A percentile compares a stretch with the other conserved stretches of the same genome.
Evolutionary conservation across 495 filamentous ascomycete species (phyloP).

Genomic region (Xylaria longipes): DNA sequence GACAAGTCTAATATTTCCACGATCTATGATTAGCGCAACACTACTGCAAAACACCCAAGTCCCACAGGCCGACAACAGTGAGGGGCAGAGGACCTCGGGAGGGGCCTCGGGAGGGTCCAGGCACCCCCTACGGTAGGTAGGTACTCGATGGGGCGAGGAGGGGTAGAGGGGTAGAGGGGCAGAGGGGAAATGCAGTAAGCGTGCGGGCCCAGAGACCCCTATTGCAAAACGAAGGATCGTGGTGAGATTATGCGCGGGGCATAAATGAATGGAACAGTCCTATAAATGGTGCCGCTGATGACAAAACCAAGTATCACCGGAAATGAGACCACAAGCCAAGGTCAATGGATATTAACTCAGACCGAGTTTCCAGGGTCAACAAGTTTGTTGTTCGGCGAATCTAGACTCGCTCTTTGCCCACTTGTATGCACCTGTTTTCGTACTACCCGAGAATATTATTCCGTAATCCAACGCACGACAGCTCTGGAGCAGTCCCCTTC

Average conservation of each 20-base stretch:
- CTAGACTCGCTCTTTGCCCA: background rate
- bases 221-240: constrained; percentile 17
- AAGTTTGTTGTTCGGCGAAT: background rate
- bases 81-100: constrained; percentile 20
- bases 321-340: background rate
- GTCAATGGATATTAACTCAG: background rate
- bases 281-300: constrained; percentile 2
- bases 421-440: background rate
- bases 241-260: constrained; percentile 23
- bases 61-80: constrained; percentile 16
- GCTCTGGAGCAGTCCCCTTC: background rate
- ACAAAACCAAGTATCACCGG: background rate
- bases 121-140: background rate
- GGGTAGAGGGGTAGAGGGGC: constrained; percentile 17
- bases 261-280: background rate
- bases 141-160: constrained; percentile 5
- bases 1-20: background rate
- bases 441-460: background rate
- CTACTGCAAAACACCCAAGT: constrained; percentile 20
- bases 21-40: constrained; percentile 12
- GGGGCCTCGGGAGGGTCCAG: constrained; percentile 1
- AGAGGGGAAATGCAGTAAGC: constrained; percentile 16
- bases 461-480: background rate
- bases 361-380: background rate
- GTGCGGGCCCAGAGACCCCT: constrained; percentile 8